Conservation (phyloP, 805 yeast species). For the Candida loeiensis region DNA sequence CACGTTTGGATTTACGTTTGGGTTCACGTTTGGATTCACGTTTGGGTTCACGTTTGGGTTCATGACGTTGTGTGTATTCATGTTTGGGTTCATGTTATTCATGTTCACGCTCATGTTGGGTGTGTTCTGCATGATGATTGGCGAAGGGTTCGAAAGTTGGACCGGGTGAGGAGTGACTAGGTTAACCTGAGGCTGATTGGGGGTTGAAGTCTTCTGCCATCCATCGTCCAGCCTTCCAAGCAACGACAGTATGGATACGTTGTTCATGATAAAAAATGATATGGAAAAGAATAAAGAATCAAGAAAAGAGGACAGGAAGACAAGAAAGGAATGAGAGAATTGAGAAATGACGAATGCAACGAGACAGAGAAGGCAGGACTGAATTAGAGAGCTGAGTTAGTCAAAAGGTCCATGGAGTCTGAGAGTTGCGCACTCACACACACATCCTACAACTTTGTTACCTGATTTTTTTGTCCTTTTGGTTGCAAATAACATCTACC, state of each 20-base stretch:
- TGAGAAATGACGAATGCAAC: background rate
- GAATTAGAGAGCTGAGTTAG: too few relatives aligned
- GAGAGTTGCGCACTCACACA: too few relatives aligned
- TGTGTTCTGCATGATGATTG: background rate
- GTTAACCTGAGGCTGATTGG: background rate
- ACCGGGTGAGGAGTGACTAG: background rate
- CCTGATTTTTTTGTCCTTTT: too few relatives aligned
- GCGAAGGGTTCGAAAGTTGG: background rate
- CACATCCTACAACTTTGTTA: too few relatives aligned
- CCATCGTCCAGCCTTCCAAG: slow-evolving; percentile 18
- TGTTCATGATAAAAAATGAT: slow-evolving; percentile 15
- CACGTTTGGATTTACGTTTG: too few relatives aligned
- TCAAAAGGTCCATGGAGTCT: too few relatives aligned
- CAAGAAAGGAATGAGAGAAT: background rate
- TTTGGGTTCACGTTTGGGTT: too few relatives aligned
- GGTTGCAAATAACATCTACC: too few relatives aligned
- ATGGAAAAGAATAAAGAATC: background rate
- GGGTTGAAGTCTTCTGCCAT: background rate
- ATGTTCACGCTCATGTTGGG: too few relatives aligned
- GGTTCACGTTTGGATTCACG: too few relatives aligned
- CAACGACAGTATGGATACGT: slow-evolving; percentile 34
- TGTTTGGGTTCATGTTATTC: too few relatives aligned
- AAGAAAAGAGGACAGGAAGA: background rate
- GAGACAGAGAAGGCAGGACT: background rate
- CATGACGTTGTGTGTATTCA: too few relatives aligned